Percentiles rank a stretch among this genome's conserved stretches.
These are phyloP conservation scores for Paecilomyces fulvus DNA, from an alignment of 2,329 filamentous ascomycete genomes.

Conservation along the genomic window DNA sequence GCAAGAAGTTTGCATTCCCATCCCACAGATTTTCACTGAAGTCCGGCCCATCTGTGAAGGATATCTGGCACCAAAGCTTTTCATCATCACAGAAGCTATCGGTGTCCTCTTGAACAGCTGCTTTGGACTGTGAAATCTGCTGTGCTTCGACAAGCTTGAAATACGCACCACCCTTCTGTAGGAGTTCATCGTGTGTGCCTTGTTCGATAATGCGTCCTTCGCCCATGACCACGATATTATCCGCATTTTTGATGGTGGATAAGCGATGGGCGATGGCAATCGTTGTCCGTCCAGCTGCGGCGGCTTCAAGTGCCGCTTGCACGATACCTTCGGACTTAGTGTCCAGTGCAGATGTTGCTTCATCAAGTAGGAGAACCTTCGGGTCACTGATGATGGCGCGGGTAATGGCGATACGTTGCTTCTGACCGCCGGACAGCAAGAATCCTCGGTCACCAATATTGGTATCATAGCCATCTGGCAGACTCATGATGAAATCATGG, in stretches of 20 bases:
- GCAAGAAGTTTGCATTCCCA: too few species aligned
- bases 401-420: constrained; percentile 93
- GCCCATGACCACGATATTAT: constrained; percentile 93
- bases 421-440: constrained; percentile 86
- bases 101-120: constrained; percentile 11
- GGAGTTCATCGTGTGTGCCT: constrained; percentile 73
- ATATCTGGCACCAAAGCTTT: too few species aligned
- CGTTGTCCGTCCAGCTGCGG: constrained; percentile 78
- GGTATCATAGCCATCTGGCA: constrained; percentile 87
- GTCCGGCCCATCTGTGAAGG: constrained; percentile 2
- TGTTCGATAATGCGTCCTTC: constrained; percentile 80
- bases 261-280: constrained; percentile 94
- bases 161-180: constrained; percentile 66
- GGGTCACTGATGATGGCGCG: constrained; percentile 84
- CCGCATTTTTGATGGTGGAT: constrained; percentile 85
- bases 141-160: constrained; percentile 82
- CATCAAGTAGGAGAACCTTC: constrained; percentile 84
- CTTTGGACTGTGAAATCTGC: constrained; percentile 34
- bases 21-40: constrained; percentile 6
- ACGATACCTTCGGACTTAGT: constrained; percentile 93
- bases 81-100: constrained; percentile 8
- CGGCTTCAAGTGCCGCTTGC: constrained; percentile 85
- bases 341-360: constrained; percentile 88
- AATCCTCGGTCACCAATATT: constrained; percentile 95
- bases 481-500: constrained; percentile 74